phyloP scores from a whole-genome alignment of 352 stramenopile genomes.

The Poterioochromonas sp. region DNA sequence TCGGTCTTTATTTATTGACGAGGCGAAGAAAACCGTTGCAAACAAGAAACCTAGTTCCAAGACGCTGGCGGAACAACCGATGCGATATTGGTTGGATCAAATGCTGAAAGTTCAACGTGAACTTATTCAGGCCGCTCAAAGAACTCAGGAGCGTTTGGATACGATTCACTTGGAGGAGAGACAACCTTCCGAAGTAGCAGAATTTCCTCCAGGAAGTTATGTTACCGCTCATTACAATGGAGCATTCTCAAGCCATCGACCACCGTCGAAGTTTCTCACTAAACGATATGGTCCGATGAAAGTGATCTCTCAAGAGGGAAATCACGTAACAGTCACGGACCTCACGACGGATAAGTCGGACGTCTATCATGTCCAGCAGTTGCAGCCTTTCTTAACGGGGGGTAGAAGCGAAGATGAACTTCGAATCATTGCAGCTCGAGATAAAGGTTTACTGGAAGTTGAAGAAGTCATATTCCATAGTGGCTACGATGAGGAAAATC shows the following conservation, averaged over 20 bases:
- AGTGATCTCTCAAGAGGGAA: neutral
- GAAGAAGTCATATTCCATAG: neutral
- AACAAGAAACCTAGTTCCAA: neutral
- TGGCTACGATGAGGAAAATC: too few relatives aligned
- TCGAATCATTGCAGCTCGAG: neutral
- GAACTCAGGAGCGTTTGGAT: neutral
- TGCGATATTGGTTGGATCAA: constrained; percentile 1
- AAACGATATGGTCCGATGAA: neutral
- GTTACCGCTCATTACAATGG: neutral
- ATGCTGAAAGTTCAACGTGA: neutral
- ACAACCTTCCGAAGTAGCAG: neutral
- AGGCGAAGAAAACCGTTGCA: too few relatives aligned
- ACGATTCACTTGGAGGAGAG: neutral
- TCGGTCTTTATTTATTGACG: neutral
- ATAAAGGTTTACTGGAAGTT: neutral
- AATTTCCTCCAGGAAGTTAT: constrained; percentile 6
- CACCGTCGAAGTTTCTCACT: neutral
- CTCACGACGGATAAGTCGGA: neutral
- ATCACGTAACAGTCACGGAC: neutral
- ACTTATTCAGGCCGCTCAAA: neutral
- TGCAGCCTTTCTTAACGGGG: neutral
- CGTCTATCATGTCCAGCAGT: neutral
- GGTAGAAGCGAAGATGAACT: too few relatives aligned
- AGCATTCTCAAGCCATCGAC: neutral
- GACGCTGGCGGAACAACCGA: neutral